Base-by-base conservation (phyloP, 306 rosid genomes). In the Senna tora region DNA sequence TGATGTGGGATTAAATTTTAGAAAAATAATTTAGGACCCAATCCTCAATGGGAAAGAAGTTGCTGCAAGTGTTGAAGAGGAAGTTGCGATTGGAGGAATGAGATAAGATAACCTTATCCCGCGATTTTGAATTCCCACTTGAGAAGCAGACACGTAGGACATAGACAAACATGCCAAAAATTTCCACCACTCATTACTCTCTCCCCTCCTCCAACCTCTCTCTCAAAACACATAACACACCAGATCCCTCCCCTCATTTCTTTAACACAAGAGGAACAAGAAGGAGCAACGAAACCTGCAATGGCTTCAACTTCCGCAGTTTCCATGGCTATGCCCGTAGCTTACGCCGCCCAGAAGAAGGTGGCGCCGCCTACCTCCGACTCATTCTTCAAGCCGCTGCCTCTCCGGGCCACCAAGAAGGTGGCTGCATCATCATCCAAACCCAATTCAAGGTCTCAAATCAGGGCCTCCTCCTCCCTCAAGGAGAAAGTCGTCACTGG, bases 401-500 rank as follows among this genome's bases (percentile, higher is more conserved):
- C 86, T 17, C 72, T 82, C 39, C 71, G 76, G 71, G 78, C 51
- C 33, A 77, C 90, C 33, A 85, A 72, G 83, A 83, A 71, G 21
- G 50, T 45, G 3, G 69, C 60, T 20, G 47, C 73, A 20, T 54
- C 86, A 21, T 55, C 87, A 20, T 3, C 38, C 38, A 84, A 74
- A 51, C 17, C 78, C 64, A 73, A 59, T 49, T 83, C 82, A 46
- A 79, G 75, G 75, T 75, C 91, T 73, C 72, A 73, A 61, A 90
- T 89, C 34, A 84, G 84, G 36, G 93, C 96, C 34, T 93, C 46
- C 11, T 36, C 96, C 34, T 61, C 97, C 51, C 56, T 95, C 71
- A 89, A 95, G 96, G 97, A 95, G 84, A 91, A 95, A 78, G 95
- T 84, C 4, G 82, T 87, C 51, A 74, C 92, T 0, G 97, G 96